Evolutionary conservation across 805 yeast species (phyloP), one percentile per base, ranked within the genome.

Genomic region (Candida loeiensis): DNA sequence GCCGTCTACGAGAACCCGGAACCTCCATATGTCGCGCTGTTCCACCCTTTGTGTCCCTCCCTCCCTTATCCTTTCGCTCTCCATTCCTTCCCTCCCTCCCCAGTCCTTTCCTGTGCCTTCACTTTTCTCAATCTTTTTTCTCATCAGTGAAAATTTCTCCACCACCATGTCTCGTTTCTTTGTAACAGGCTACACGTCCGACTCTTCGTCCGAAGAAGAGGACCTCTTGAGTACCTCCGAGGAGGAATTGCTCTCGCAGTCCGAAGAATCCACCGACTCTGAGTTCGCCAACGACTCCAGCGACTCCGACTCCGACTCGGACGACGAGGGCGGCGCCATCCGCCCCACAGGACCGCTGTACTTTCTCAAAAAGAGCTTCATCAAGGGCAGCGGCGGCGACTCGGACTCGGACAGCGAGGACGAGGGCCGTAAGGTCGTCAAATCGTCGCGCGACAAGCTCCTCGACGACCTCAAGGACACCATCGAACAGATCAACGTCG

Each of bases 391-490:
- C 31, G 59, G 44, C 44, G 58, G 51, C 36, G 70, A 61, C 47
- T 56, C 65, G 22, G 78, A 71, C 48, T 55, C 66, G 39, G 79
- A 73, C 41, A 58, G 61, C 39, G 86, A 79, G 43, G 84, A 77
- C 44, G 91, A 83, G 43, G 85, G 82, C 56, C 83, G 80, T 60
- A 85, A 82, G 51, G 88, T 89, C 30, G 96, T 91, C 51, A 90
- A 87, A 69, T 81, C 93, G 43, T 96, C 97, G 39, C 87, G 84
- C 67, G 98, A 90, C 49, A 93, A 91, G 71, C 74, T 89, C 45
- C 62, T 89, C 52, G 97, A 89, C 58, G 99, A 93, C 62, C 76
- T 93, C 68, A 81, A 77, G 52, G 71, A 72, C 18, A 64, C 77
- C 24, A 76, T 82, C 51, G 82, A 79, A 54, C 73, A 78, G 38